phyloP scores from a whole-genome alignment of 805 yeast species.

The Cyberlindnera misumaiensis region DNA sequence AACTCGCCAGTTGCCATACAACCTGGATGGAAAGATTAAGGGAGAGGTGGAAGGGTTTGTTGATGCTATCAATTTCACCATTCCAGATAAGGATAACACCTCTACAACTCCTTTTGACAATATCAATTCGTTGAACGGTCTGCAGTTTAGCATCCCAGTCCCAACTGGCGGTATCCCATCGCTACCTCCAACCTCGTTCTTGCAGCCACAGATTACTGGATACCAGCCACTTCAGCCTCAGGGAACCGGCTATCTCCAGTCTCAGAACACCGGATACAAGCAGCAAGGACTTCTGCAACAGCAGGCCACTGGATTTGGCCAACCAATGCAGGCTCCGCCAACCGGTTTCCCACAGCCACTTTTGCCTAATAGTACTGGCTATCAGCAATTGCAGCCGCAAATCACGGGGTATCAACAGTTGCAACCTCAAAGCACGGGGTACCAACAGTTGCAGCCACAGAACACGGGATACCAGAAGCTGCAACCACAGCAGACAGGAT shows the following conservation, averaged over 20 bases:
- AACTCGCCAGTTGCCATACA: slow-evolving; percentile 72
- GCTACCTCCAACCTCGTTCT: slow-evolving; percentile 15
- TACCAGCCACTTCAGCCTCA: slow-evolving; percentile 17
- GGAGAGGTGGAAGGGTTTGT: slow-evolving; percentile 87
- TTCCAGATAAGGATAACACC: slow-evolving; percentile 45
- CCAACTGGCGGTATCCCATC: slow-evolving; percentile 19
- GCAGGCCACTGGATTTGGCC: slow-evolving; percentile 3
- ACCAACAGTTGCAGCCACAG: slow-evolving; percentile 41
- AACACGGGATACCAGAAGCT: slow-evolving; percentile 23
- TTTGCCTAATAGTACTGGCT: slow-evolving; percentile 28
- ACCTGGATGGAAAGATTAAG: slow-evolving; percentile 62
- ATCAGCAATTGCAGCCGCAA: slow-evolving; percentile 25
- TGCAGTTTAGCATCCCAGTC: slow-evolving; percentile 21
- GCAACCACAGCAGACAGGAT: slow-evolving; percentile 28
- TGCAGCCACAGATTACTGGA: slow-evolving; percentile 1
- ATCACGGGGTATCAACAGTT: slow-evolving; percentile 36
- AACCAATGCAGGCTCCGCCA: slow-evolving; percentile 26
- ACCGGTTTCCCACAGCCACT: slow-evolving; percentile 38
- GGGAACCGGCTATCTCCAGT: slow-evolving; percentile 24
- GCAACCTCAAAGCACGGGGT: slow-evolving; percentile 34
- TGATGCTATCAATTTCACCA: slow-evolving; percentile 76
- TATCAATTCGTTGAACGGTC: slow-evolving; percentile 29
- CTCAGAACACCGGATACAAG: slow-evolving; percentile 20
- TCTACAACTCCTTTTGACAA: slow-evolving; percentile 36
- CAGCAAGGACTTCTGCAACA: not conserved